These are phyloP conservation scores for Theileria parva DNA, from an alignment of 169 alveolate species.

Conservation along the genomic window DNA sequence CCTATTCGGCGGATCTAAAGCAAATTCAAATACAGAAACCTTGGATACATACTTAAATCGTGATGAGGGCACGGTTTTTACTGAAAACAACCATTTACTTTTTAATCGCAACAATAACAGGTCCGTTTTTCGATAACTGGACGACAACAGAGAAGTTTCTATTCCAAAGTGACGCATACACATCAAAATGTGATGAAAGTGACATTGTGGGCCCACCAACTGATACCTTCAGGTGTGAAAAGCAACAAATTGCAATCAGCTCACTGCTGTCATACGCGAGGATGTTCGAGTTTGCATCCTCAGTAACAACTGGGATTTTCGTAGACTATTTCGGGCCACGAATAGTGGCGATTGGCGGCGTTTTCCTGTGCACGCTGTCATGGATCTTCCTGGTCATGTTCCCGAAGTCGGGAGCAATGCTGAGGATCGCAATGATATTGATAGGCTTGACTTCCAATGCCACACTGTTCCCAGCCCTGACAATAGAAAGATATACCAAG, in stretches of 20 bases:
- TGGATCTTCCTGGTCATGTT: conserved; percentile 48
- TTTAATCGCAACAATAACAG: conserved; percentile 31
- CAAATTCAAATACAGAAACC: not conserved
- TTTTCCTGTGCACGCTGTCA: conserved; percentile 21
- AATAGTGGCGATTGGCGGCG: conserved; percentile 34
- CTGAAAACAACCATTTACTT: conserved; percentile 22
- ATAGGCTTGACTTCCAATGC: conserved; percentile 42
- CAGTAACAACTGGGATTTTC: conserved; percentile 41
- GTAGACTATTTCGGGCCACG: conserved; percentile 60
- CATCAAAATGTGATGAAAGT: conserved; percentile 8
- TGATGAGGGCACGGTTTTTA: not conserved
- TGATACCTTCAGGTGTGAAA: conserved; percentile 43
- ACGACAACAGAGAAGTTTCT: conserved; percentile 50
- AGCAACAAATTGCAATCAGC: conserved; percentile 42
- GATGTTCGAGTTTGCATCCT: conserved; percentile 26
- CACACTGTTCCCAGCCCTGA: conserved; percentile 50
- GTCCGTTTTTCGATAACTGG: conserved; percentile 69
- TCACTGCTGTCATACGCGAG: conserved; percentile 40
- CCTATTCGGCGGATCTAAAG: not conserved
- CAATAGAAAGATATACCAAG: conserved; percentile 41
- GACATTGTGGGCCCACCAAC: conserved; percentile 7
- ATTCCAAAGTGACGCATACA: conserved; percentile 35
- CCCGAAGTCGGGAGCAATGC: conserved; percentile 18
- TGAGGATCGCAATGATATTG: conserved; percentile 25
- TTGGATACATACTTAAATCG: not conserved